Percentiles rank a stretch among this genome's conserved stretches.
Evolutionary conservation across 2,329 filamentous ascomycete genomes (phyloP).

Genomic region (Bipolaris gigantea): DNA sequence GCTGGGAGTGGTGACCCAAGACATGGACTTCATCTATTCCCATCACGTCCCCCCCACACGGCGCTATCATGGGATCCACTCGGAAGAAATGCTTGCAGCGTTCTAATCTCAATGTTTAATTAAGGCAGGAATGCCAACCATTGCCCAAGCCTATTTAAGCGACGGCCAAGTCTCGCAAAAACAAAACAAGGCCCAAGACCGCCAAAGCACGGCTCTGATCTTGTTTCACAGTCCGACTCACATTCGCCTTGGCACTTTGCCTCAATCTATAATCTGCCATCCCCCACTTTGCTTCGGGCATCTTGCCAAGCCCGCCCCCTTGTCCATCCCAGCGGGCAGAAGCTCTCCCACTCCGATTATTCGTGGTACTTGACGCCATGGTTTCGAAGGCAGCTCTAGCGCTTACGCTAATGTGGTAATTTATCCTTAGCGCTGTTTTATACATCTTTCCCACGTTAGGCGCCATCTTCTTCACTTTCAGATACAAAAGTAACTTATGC

Average conservation of each 20-base stretch:
- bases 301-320: background rate
- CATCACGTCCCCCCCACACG: background rate
- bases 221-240: constrained; percentile 15
- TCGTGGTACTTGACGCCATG: too few species aligned
- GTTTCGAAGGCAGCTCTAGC: too few species aligned
- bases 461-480: too few species aligned
- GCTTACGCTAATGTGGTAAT: too few species aligned
- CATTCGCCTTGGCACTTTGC: constrained; percentile 4
- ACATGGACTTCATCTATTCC: constrained; percentile 11
- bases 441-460: too few species aligned
- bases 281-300: background rate
- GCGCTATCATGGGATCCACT: constrained; percentile 3
- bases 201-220: constrained; percentile 16
- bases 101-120: constrained; percentile 10
- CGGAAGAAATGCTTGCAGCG: background rate
- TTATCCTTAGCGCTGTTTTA: too few species aligned
- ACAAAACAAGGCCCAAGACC: constrained; percentile 3
- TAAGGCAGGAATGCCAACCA: constrained; percentile 15
- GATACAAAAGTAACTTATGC: too few species aligned
- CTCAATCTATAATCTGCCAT: background rate
- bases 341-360: too few species aligned
- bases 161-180: constrained; percentile 6
- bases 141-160: constrained; percentile 12
- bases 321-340: too few species aligned
- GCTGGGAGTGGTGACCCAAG: constrained; percentile 1